These are phyloP conservation scores for Fusarium sp. DNA, from an alignment of 2,329 filamentous ascomycete species.

Conservation along the genomic window DNA sequence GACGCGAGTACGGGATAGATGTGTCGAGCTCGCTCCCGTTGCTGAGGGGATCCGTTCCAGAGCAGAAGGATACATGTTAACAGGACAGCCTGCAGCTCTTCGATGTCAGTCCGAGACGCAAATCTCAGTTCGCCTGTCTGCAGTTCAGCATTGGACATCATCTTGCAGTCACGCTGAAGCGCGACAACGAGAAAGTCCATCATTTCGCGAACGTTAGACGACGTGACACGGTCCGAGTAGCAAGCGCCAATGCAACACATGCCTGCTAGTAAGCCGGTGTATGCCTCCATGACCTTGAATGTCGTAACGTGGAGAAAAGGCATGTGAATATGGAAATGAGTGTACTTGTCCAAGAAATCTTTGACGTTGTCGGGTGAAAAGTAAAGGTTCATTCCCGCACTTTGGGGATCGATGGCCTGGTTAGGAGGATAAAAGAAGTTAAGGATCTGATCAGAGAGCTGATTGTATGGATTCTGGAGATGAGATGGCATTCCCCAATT, in stretches of 20 bases:
- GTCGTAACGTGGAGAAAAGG: conserved; percentile 79
- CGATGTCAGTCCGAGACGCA: conserved; percentile 59
- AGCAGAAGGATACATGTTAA: conserved; percentile 72
- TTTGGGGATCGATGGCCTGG: conserved; percentile 62
- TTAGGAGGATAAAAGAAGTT: conserved; percentile 67
- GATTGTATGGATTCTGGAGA: conserved; percentile 63
- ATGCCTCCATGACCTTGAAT: conserved; percentile 74
- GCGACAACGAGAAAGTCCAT: conserved; percentile 73
- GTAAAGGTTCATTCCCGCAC: conserved; percentile 69
- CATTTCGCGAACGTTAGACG: conserved; percentile 73
- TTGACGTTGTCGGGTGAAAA: conserved; percentile 77
- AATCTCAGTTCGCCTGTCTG: conserved; percentile 42
- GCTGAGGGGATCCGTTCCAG: conserved; percentile 77
- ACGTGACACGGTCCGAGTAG: conserved; percentile 73
- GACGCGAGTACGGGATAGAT: conserved; percentile 68
- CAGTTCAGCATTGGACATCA: conserved; percentile 51
- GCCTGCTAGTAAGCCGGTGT: conserved; percentile 74
- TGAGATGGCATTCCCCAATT: conserved; percentile 61
- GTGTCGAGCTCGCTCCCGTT: conserved; percentile 72
- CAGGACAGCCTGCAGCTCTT: conserved; percentile 76
- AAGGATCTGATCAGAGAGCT: conserved; percentile 67
- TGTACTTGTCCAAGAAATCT: conserved; percentile 78
- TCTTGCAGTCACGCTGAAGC: conserved; percentile 67
- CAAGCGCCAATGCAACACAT: conserved; percentile 82
- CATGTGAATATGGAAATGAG: conserved; percentile 80